Evolutionary conservation across 306 rosid species (phyloP).

Genomic region (Rosa lucieae): DNA sequence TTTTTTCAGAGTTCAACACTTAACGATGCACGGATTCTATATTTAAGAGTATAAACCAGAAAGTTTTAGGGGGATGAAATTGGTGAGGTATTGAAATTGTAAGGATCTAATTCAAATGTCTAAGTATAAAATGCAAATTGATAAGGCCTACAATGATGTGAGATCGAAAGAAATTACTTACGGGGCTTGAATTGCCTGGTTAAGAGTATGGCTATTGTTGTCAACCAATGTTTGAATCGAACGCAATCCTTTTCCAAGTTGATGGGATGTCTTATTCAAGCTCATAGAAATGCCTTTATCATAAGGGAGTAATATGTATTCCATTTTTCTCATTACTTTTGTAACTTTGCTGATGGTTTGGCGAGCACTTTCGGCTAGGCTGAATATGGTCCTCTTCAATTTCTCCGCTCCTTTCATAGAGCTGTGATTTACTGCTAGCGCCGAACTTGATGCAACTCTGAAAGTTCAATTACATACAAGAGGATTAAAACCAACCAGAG

Average conservation of each 20-base stretch:
- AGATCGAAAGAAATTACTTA: constrained; percentile 28
- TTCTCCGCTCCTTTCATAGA: constrained; percentile 42
- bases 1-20: too few relatives aligned
- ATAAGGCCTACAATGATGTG: not conserved
- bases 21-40: too few relatives aligned
- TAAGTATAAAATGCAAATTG: not conserved
- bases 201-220: constrained; percentile 36
- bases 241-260: constrained; percentile 44
- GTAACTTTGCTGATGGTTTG: constrained; percentile 39
- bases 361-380: constrained; percentile 52
- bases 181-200: constrained; percentile 50
- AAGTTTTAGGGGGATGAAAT: too few relatives aligned
- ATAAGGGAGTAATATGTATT: constrained; percentile 55
- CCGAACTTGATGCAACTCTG: constrained; percentile 67
- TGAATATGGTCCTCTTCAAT: constrained; percentile 45
- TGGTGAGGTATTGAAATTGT: too few relatives aligned
- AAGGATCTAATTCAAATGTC: not conserved
- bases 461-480: not conserved
- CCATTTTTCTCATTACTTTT: constrained; percentile 47
- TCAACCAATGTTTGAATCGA: constrained; percentile 43
- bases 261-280: constrained; percentile 42
- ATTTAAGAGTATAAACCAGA: too few relatives aligned
- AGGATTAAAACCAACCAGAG: not conserved
- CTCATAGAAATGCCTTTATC: constrained; percentile 35
- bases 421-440: constrained; percentile 39